These are phyloP conservation scores for Passalora sequoiae DNA, from an alignment of 2,329 filamentous ascomycete genomes.

Conservation along the genomic window DNA sequence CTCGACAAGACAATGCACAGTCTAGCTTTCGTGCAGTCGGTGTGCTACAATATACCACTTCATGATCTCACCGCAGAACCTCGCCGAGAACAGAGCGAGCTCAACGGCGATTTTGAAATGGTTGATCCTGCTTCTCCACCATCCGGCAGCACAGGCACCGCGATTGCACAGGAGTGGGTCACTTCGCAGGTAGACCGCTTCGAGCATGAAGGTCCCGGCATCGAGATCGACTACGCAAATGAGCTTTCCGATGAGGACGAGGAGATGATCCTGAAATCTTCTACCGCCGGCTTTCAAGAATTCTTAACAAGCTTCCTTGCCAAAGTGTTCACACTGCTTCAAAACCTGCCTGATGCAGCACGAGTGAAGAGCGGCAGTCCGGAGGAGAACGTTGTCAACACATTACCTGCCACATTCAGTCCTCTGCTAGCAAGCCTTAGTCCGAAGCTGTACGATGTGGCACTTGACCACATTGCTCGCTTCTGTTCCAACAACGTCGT, in stretches of 20 bases:
- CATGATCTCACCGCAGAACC: conserved; percentile 65
- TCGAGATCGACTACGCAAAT: conserved; percentile 77
- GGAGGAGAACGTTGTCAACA: conserved; percentile 96
- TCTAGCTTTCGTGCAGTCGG: conserved; percentile 87
- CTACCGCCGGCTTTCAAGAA: conserved; percentile 87
- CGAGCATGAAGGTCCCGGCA: conserved; percentile 77
- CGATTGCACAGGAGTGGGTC: conserved; percentile 83
- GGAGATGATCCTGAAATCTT: conserved; percentile 81
- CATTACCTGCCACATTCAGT: conserved; percentile 82
- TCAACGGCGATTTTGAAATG: conserved; percentile 31
- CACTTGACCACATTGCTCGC: conserved; percentile 82
- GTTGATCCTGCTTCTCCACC: conserved; percentile 21
- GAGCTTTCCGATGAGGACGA: conserved; percentile 84
- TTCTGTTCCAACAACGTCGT: conserved; percentile 94
- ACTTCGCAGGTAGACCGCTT: conserved; percentile 90
- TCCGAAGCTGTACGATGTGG: conserved; percentile 86
- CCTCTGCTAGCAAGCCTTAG: conserved; percentile 87
- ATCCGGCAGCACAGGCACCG: conserved; percentile 37
- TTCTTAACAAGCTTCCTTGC: conserved; percentile 87
- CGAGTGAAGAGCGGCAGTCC: conserved; percentile 84
- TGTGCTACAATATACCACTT: conserved; percentile 94
- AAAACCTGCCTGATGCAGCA: conserved; percentile 88
- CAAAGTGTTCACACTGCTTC: conserved; percentile 88
- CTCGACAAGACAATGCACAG: conserved; percentile 94
- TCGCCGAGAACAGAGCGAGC: conserved; percentile 36